phyloP scores from a whole-genome alignment of 1,284 basidiomycete genomes.

The Coniferiporia sulphurascens region DNA sequence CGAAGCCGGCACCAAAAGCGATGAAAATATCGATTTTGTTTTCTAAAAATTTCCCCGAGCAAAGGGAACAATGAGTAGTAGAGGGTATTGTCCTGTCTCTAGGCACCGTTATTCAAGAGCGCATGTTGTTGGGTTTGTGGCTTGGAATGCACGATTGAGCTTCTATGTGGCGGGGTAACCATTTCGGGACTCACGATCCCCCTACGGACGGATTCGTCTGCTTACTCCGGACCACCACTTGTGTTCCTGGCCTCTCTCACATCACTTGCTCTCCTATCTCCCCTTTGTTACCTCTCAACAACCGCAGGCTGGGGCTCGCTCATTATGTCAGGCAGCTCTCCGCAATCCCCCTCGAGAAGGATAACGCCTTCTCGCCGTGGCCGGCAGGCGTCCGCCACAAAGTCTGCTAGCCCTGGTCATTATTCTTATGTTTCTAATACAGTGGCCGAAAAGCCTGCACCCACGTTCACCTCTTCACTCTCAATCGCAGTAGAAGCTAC shows the following conservation, averaged over 20 bases:
- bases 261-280: neutral
- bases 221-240: neutral
- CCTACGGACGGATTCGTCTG: neutral
- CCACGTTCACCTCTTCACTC: slow-evolving; percentile 60
- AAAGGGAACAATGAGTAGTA: neutral
- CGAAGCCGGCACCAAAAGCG: neutral
- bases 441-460: slow-evolving; percentile 33
- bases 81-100: neutral
- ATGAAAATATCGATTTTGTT: neutral
- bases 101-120: neutral
- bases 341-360: slow-evolving; percentile 12
- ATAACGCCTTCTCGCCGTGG: slow-evolving; percentile 29
- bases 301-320: neutral
- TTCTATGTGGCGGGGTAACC: neutral
- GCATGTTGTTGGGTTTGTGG: neutral
- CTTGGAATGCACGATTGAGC: neutral
- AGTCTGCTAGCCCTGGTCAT: slow-evolving; percentile 27
- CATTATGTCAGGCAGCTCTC: slow-evolving; percentile 3
- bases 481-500: slow-evolving; percentile 60
- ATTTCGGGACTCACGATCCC: neutral
- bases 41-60: neutral
- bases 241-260: neutral
- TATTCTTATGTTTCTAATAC: slow-evolving; percentile 34
- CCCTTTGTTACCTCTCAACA: neutral
- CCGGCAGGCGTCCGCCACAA: slow-evolving; percentile 26